Conservation (phyloP, 768 basidiomycete genomes). For the Omphalotus guepiniiformis region DNA sequence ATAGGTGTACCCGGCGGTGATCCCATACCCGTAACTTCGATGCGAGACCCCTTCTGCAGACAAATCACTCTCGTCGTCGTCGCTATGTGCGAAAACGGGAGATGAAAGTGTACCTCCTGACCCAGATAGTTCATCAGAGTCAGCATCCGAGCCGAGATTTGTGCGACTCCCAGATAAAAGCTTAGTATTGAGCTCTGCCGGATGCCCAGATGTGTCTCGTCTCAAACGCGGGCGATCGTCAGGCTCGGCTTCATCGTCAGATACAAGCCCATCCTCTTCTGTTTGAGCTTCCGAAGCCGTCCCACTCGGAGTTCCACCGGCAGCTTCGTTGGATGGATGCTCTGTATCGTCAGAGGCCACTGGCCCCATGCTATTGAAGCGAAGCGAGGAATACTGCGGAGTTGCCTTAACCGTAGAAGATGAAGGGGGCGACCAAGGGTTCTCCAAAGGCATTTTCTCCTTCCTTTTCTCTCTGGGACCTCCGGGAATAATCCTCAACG, state of each 20-base stretch:
- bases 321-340: too few species aligned
- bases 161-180: too few species aligned
- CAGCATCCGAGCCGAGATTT: conserved; percentile 6
- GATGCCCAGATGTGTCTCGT: too few species aligned
- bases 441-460: background rate
- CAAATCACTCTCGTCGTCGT: conserved; percentile 15
- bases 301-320: too few species aligned
- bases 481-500: background rate
- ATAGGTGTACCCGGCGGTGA: background rate
- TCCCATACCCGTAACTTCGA: conserved; percentile 7
- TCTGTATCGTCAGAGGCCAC: too few species aligned
- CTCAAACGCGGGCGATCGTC: background rate
- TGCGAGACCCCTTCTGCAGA: background rate
- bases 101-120: conserved; percentile 26
- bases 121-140: conserved; percentile 8
- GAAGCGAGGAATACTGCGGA: too few species aligned
- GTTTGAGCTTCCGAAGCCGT: background rate
- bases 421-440: background rate
- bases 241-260: conserved; percentile 1
- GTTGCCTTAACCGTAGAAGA: background rate
- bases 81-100: conserved; percentile 35
- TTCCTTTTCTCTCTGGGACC: background rate
- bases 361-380: too few species aligned
- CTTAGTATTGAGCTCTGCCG: too few species aligned
- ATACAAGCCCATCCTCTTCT: conserved; percentile 1